Conservation (phyloP, 1,284 basidiomycete genomes). For the Puccinia novopanici region DNA sequence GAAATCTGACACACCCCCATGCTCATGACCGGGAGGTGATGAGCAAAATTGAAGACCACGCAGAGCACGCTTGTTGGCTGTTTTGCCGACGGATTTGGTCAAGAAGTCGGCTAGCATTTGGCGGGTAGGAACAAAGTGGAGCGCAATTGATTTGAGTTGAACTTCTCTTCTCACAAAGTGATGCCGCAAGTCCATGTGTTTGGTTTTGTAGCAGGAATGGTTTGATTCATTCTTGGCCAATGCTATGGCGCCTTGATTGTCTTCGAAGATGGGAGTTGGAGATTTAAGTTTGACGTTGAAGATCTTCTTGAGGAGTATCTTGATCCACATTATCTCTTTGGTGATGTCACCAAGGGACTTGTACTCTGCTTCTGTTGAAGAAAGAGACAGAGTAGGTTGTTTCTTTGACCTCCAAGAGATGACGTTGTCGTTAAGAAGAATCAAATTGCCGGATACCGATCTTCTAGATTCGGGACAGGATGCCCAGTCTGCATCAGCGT, state of each 20-base stretch:
- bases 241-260: neutral
- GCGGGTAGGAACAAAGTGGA: neutral
- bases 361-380: too few species aligned
- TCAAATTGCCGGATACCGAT: neutral
- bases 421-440: neutral
- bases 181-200: neutral
- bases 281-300: too few species aligned
- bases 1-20: constrained; percentile 11
- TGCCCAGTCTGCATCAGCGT: constrained; percentile 1
- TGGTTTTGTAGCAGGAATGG: neutral
- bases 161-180: neutral
- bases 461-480: neutral
- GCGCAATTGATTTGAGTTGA: neutral
- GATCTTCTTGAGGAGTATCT: too few species aligned
- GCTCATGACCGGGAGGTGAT: neutral
- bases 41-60: neutral
- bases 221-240: neutral
- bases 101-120: neutral
- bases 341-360: too few species aligned
- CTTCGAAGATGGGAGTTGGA: neutral
- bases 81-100: neutral
- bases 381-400: too few species aligned
- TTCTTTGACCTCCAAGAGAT: too few species aligned
- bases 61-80: neutral
- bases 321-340: too few species aligned